Conservation (phyloP, 139 green algal species). For the Volvox reticuliferus region DNA sequence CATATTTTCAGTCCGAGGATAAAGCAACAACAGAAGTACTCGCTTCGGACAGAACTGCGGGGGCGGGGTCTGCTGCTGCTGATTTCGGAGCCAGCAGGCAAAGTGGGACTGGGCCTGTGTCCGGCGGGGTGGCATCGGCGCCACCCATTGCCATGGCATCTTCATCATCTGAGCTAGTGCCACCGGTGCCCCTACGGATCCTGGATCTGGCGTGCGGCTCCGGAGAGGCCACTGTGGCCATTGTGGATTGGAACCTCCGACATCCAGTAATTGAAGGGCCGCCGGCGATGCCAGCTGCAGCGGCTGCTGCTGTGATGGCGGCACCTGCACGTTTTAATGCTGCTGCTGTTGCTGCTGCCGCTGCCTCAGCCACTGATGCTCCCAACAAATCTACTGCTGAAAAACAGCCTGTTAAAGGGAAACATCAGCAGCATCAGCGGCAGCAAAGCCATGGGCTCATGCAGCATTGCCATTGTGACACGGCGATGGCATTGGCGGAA, state of each 20-base stretch:
- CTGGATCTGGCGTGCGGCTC: conserved; percentile 40
- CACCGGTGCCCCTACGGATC: conserved; percentile 21
- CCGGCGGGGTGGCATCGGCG: not conserved
- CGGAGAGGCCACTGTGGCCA: not conserved
- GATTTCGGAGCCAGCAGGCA: too few species aligned
- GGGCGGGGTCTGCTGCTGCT: too few species aligned
- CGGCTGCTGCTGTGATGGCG: not conserved
- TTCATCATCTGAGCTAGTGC: not conserved
- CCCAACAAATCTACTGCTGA: too few species aligned
- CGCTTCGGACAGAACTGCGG: not conserved
- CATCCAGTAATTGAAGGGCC: not conserved
- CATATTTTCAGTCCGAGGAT: not conserved
- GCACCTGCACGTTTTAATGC: too few species aligned
- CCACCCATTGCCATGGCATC: not conserved
- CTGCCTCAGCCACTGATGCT: too few species aligned
- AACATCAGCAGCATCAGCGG: not conserved
- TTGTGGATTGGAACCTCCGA: not conserved
- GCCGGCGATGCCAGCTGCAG: not conserved
- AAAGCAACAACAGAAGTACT: not conserved
- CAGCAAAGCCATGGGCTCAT: not conserved
- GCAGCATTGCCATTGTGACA: too few species aligned
- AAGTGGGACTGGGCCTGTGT: too few species aligned
- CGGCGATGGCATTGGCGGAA: not conserved
- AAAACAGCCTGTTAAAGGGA: too few species aligned
- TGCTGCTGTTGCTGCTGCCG: too few species aligned